These are phyloP conservation scores for Pouteria campechiana DNA, from an alignment of 179 eudicot genomes.

Conservation along the genomic window DNA sequence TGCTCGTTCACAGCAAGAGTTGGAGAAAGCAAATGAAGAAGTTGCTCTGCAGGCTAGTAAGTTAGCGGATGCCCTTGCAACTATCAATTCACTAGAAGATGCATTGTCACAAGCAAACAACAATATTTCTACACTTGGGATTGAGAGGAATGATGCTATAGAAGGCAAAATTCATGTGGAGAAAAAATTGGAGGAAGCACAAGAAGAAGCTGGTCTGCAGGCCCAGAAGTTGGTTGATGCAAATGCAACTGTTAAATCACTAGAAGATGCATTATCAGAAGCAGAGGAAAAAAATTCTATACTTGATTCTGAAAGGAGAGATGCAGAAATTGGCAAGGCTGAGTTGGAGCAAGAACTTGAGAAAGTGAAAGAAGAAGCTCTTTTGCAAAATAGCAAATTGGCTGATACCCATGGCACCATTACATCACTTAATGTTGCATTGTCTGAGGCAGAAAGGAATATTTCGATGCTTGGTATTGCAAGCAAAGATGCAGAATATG, in stretches of 20 bases:
- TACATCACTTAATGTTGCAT: slow-evolving; percentile 57
- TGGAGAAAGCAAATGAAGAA: slow-evolving; percentile 37
- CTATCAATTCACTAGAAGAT: slow-evolving; percentile 56
- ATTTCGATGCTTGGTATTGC: slow-evolving; percentile 48
- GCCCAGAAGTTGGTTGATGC: slow-evolving; percentile 36
- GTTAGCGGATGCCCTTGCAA: slow-evolving; percentile 31
- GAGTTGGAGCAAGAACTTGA: slow-evolving; percentile 49
- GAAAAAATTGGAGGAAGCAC: slow-evolving; percentile 41
- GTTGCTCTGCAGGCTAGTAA: slow-evolving; percentile 30
- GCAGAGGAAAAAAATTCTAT: slow-evolving; percentile 41
- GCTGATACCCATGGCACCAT: slow-evolving; percentile 45
- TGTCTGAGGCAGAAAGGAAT: slow-evolving; percentile 39
- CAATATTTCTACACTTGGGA: slow-evolving; percentile 33
- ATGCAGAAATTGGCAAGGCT: slow-evolving; percentile 33
- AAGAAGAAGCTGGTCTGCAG: slow-evolving; percentile 28
- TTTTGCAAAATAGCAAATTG: slow-evolving; percentile 32
- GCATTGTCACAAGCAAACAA: slow-evolving; percentile 46
- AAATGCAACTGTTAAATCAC: slow-evolving; percentile 27
- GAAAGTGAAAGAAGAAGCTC: slow-evolving; percentile 46
- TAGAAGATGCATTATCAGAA: slow-evolving; percentile 51
- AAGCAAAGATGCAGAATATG: slow-evolving; percentile 31
- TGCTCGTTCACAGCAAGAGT: slow-evolving; percentile 39
- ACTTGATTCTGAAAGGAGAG: slow-evolving; percentile 53
- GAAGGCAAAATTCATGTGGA: slow-evolving; percentile 24
- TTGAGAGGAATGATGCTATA: slow-evolving; percentile 62